These are phyloP conservation scores for Calonectria fujianensis DNA, from an alignment of 2,329 filamentous ascomycete genomes.

Conservation along the genomic window DNA sequence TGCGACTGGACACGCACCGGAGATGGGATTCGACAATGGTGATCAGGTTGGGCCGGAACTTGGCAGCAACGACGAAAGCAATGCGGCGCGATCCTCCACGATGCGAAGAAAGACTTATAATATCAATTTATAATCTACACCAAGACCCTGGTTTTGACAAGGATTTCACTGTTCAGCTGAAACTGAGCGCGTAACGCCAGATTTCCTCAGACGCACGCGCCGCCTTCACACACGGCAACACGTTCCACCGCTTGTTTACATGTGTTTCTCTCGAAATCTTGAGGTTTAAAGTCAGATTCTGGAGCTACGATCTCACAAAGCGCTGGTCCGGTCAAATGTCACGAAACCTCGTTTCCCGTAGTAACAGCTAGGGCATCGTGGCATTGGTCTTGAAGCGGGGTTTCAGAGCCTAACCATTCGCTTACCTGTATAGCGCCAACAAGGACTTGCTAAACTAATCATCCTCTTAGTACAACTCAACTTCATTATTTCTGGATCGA, in stretches of 20 bases:
- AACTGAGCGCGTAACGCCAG: conserved; percentile 23
- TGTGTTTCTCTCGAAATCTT: background rate
- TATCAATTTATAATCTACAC: background rate
- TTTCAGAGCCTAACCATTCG: conserved; percentile 30
- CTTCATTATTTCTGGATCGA: conserved; percentile 47
- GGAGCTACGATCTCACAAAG: background rate
- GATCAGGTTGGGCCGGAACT: background rate
- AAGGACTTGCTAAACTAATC: conserved; percentile 45
- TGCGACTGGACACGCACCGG: conserved; percentile 21
- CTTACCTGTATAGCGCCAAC: conserved; percentile 28
- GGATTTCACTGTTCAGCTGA: conserved; percentile 8
- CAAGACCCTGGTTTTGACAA: background rate
- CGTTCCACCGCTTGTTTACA: background rate
- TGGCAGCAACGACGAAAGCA: conserved; percentile 10
- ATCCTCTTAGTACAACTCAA: conserved; percentile 50
- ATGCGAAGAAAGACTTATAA: background rate
- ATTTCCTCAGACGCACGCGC: conserved; percentile 12
- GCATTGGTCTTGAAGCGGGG: conserved; percentile 34
- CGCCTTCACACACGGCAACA: background rate
- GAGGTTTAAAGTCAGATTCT: background rate
- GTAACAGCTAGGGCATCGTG: conserved; percentile 27
- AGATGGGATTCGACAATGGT: conserved; percentile 21
- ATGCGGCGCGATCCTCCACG: background rate
- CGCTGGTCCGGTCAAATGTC: background rate
- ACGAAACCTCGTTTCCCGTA: conserved; percentile 20